phyloP scores from a whole-genome alignment of 2,329 filamentous ascomycete genomes.

The Myriosclerotinia curreyana region DNA sequence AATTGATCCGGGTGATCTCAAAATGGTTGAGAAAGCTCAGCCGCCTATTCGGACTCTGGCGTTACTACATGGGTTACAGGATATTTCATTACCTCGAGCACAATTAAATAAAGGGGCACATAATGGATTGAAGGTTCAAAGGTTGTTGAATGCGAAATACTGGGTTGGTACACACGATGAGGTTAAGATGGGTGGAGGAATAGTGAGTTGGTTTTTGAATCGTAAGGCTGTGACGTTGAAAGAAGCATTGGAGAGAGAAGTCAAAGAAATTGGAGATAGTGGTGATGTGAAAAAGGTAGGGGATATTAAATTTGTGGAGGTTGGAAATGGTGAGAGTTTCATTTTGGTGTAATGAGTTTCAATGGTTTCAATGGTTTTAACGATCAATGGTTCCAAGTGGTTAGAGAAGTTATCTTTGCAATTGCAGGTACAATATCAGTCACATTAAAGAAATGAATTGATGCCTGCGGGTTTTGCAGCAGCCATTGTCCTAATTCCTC shows the following conservation, averaged over 20 bases:
- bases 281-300: constrained; percentile 23
- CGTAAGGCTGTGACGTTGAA: constrained; percentile 46
- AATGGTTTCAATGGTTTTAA: not conserved
- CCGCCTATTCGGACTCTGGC: constrained; percentile 53
- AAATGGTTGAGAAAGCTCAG: constrained; percentile 43
- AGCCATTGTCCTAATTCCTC: not conserved
- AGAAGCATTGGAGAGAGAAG: constrained; percentile 44
- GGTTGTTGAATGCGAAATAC: constrained; percentile 53
- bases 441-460: too few species aligned
- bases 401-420: not conserved
- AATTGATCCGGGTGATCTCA: constrained; percentile 49
- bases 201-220: constrained; percentile 52
- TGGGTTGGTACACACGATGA: constrained; percentile 67
- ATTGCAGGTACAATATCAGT: not conserved
- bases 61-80: constrained; percentile 62
- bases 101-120: constrained; percentile 63
- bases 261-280: constrained; percentile 25
- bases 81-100: constrained; percentile 48
- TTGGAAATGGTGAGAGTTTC: constrained; percentile 32
- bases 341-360: constrained; percentile 26
- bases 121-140: constrained; percentile 57
- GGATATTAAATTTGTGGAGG: constrained; percentile 29
- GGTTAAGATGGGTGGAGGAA: constrained; percentile 55
- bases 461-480: too few species aligned
- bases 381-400: not conserved